Conservation (phyloP, 768 basidiomycete genomes). For the Glaciozyma martinii region DNA sequence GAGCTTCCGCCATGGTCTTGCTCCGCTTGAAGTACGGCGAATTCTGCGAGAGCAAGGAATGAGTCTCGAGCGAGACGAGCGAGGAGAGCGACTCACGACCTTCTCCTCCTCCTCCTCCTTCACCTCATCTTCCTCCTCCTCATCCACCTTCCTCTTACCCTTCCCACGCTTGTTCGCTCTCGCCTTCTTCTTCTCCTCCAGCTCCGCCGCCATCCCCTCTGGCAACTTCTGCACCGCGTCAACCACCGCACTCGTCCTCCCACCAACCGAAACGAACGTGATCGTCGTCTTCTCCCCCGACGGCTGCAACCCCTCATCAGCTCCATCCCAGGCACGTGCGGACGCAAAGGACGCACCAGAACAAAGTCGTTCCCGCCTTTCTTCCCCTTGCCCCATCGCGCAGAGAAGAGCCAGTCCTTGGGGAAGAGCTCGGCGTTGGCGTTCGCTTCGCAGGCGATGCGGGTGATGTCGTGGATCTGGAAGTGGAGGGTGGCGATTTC, state of each 20-base stretch:
- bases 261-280: conserved; percentile 33
- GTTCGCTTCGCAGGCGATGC: conserved; percentile 28
- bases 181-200: background rate
- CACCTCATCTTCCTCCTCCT: background rate
- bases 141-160: background rate
- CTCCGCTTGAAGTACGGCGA: conserved; percentile 22
- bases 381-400: conserved; percentile 35
- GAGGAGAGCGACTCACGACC: background rate
- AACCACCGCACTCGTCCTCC: conserved; percentile 29
- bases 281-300: conserved; percentile 28
- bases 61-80: background rate
- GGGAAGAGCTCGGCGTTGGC: conserved; percentile 34
- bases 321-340: background rate
- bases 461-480: conserved; percentile 28
- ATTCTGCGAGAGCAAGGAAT: background rate
- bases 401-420: conserved; percentile 33
- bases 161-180: background rate
- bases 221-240: conserved; percentile 9
- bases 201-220: background rate
- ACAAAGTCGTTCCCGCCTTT: conserved; percentile 15
- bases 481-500: conserved; percentile 26
- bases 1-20: background rate
- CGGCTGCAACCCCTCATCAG: conserved; percentile 8
- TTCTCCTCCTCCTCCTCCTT: background rate
- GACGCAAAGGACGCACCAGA: conserved; percentile 10